These are phyloP conservation scores for Ustilago crameri DNA, from an alignment of 1,284 basidiomycete genomes.

Conservation along the genomic window DNA sequence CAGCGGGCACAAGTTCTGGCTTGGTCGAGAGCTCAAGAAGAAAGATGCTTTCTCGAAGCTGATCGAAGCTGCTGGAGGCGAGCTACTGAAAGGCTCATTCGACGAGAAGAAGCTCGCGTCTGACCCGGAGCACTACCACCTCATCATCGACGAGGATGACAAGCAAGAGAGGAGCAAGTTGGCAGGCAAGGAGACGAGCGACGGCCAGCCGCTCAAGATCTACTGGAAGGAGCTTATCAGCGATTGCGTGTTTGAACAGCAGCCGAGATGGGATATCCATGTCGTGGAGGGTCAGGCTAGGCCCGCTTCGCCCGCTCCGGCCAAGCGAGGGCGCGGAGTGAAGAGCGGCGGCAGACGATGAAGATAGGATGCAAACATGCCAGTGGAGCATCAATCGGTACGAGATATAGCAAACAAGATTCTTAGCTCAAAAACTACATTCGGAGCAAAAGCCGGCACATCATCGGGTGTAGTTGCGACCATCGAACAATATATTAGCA, in stretches of 20 bases:
- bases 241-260: constrained; percentile 39
- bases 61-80: constrained; percentile 33
- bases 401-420: too few relatives aligned
- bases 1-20: constrained; percentile 41
- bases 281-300: constrained; percentile 6
- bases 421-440: too few relatives aligned
- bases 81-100: constrained; percentile 17
- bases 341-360: constrained; percentile 3
- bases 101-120: constrained; percentile 27
- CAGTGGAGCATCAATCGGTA: too few relatives aligned
- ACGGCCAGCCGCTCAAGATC: constrained; percentile 25
- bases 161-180: constrained; percentile 28
- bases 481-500: too few relatives aligned
- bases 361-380: not conserved
- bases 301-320: constrained; percentile 1
- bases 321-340: constrained; percentile 14
- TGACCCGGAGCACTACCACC: constrained; percentile 29
- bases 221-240: constrained; percentile 39
- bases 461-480: too few relatives aligned
- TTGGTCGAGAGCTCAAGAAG: constrained; percentile 37
- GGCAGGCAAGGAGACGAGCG: constrained; percentile 9
- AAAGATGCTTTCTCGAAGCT: constrained; percentile 23
- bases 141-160: constrained; percentile 31
- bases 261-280: constrained; percentile 37
- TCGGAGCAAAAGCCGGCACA: too few relatives aligned